Percentiles rank a stretch among this genome's conserved stretches.
These are phyloP conservation scores for Terfezia claveryi DNA, from an alignment of 495 filamentous ascomycete species.

Conservation along the genomic window DNA sequence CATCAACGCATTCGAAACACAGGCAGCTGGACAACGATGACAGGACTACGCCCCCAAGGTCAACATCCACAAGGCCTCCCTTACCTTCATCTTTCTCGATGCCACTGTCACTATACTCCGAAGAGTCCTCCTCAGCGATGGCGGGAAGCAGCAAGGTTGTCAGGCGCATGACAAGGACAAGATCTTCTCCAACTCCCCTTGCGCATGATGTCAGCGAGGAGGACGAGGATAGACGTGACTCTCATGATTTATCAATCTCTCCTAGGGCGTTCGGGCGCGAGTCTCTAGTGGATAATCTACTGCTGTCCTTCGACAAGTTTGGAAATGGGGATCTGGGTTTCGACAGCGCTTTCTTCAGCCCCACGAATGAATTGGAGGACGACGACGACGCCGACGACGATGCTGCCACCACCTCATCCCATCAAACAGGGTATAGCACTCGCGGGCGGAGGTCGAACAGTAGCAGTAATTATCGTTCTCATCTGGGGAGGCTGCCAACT, in stretches of 20 bases:
- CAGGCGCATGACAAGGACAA: neutral
- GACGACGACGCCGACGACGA: constrained; percentile 21
- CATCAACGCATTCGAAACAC: neutral
- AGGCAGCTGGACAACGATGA: neutral
- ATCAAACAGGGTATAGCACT: constrained; percentile 16
- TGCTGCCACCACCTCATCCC: constrained; percentile 20
- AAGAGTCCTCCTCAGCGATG: neutral
- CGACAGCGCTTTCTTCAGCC: constrained; percentile 5
- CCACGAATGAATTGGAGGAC: constrained; percentile 1
- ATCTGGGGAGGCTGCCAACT: neutral
- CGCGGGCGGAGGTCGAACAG: constrained; percentile 15
- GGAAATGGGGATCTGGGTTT: constrained; percentile 25
- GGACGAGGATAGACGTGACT: constrained; percentile 35
- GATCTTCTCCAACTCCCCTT: neutral
- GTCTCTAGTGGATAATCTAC: constrained; percentile 80
- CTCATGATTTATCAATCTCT: constrained; percentile 68
- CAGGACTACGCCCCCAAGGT: neutral
- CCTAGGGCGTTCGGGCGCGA: constrained; percentile 54
- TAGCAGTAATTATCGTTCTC: constrained; percentile 14
- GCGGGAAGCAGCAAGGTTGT: neutral
- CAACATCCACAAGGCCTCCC: neutral
- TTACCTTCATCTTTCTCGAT: neutral
- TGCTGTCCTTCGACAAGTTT: constrained; percentile 65
- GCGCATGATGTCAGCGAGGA: constrained; percentile 9
- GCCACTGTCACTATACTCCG: neutral